A percentile compares a stretch with the other conserved stretches of the same genome.
Evolutionary conservation across 1,284 basidiomycete species (phyloP).

Genomic region (Veloboletus limbatus): DNA sequence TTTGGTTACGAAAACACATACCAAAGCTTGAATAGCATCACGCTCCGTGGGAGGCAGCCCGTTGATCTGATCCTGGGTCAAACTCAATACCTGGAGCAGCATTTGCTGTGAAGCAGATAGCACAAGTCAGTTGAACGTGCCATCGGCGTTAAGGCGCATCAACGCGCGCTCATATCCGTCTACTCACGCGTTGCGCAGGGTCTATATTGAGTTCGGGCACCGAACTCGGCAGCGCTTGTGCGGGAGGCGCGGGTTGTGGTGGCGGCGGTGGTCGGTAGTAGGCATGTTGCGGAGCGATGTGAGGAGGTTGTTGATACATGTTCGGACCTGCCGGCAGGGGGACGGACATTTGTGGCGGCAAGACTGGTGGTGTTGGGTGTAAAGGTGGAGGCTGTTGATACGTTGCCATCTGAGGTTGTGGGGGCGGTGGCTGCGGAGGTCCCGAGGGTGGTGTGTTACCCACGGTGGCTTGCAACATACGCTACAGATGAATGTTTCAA

Average conservation of each 20-base stretch:
- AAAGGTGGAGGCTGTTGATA: conserved; percentile 38
- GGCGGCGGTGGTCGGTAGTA: conserved; percentile 46
- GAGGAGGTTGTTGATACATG: conserved; percentile 38
- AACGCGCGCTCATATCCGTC: background rate
- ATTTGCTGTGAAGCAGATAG: conserved; percentile 68
- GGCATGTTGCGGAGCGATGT: conserved; percentile 41
- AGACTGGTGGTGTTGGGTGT: conserved; percentile 37
- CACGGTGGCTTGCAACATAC: conserved; percentile 34
- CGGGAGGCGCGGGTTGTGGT: conserved; percentile 27
- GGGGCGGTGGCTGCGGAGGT: conserved; percentile 34
- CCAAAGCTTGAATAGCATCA: conserved; percentile 82
- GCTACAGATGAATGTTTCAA: conserved; percentile 24
- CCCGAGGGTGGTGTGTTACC: conserved; percentile 19
- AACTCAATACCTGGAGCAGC: conserved; percentile 81
- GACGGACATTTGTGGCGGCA: conserved; percentile 33
- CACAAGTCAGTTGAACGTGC: background rate
- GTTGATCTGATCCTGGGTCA: conserved; percentile 87
- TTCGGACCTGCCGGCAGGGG: conserved; percentile 34
- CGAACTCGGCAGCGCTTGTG: conserved; percentile 27
- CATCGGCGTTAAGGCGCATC: no score
- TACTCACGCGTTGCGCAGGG: conserved; percentile 33
- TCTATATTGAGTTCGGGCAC: conserved; percentile 36
- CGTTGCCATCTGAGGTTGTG: conserved; percentile 31
- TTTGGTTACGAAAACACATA: conserved; percentile 42
- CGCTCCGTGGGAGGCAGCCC: conserved; percentile 81